Conservation (phyloP, 2,329 filamentous ascomycete species). For the Trichoderma brevicompactum region DNA sequence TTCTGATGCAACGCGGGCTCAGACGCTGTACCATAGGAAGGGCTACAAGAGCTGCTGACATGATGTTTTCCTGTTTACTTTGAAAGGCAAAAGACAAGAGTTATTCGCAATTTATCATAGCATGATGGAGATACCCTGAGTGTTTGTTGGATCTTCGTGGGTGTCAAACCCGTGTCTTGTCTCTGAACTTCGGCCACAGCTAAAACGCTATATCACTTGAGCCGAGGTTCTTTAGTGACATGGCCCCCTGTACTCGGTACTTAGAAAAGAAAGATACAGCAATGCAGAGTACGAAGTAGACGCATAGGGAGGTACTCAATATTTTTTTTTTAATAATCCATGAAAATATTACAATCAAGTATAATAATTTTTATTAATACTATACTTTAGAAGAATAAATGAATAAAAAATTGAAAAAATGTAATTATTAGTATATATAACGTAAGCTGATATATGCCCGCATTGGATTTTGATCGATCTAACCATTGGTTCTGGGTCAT, state of each 20-base stretch:
- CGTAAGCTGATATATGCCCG: too few relatives aligned
- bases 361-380: neutral
- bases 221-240: slow-evolving; percentile 7
- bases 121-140: neutral
- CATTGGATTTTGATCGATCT: too few relatives aligned
- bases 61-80: neutral
- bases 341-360: too few relatives aligned
- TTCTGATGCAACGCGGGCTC: slow-evolving; percentile 76
- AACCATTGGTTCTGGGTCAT: too few relatives aligned
- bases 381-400: too few relatives aligned
- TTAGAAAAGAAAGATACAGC: too few relatives aligned
- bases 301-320: too few relatives aligned
- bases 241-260: too few relatives aligned
- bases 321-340: neutral
- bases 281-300: too few relatives aligned
- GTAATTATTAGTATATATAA: too few relatives aligned
- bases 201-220: neutral
- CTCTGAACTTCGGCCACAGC: neutral
- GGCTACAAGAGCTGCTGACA: slow-evolving; percentile 50
- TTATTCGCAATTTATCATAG: neutral
- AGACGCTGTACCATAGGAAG: slow-evolving; percentile 78
- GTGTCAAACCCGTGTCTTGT: neutral
- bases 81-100: neutral
- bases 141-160: neutral
- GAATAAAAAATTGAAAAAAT: too few relatives aligned